These are phyloP conservation scores for Lentinula aciculospora DNA, from an alignment of 768 basidiomycete species.

Conservation along the genomic window DNA sequence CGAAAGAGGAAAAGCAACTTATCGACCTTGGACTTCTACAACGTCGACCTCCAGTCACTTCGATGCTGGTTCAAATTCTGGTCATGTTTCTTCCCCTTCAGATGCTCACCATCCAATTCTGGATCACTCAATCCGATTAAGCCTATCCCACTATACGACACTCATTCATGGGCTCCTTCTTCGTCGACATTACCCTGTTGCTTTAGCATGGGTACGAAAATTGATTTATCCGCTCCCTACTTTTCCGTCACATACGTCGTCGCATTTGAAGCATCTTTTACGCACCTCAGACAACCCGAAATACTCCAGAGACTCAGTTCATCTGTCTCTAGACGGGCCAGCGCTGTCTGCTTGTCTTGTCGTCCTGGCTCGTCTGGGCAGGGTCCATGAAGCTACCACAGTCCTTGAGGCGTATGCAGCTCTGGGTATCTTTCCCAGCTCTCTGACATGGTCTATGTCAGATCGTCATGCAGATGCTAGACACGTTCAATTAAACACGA, in stretches of 20 bases:
- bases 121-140: background rate
- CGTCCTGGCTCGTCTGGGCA: background rate
- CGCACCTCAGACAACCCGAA: background rate
- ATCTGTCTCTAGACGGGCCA: background rate
- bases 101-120: background rate
- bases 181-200: conserved; percentile 3
- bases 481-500: background rate
- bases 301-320: background rate
- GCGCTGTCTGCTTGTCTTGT: background rate
- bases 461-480: background rate
- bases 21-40: background rate
- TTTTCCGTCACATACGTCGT: background rate
- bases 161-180: conserved; percentile 2
- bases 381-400: background rate
- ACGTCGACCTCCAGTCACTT: background rate
- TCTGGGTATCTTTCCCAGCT: background rate
- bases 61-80: background rate
- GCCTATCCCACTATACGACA: conserved; percentile 2
- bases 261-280: background rate
- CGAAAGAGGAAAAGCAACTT: background rate
- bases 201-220: background rate
- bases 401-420: conserved; percentile 1
- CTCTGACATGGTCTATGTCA: background rate
- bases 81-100: background rate
- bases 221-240: background rate